phyloP scores from a whole-genome alignment of 352 stramenopile genomes.

The Nothophytophthora sp. region DNA sequence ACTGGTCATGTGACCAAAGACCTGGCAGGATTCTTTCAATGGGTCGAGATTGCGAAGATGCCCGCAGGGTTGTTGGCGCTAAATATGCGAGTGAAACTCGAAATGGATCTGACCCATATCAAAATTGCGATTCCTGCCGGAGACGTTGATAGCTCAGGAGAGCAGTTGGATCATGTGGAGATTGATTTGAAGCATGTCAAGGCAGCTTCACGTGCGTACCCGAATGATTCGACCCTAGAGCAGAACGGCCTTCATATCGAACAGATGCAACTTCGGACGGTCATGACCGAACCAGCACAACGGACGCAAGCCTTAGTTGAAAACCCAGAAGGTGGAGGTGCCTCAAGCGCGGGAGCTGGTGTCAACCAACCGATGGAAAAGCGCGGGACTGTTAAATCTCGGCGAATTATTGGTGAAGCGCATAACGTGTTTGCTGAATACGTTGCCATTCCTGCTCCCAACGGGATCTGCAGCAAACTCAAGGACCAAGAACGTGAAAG shows the following conservation, averaged over 20 bases:
- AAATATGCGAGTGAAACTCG: slow-evolving; percentile 57
- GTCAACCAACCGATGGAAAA: too few species aligned
- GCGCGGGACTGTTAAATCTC: too few species aligned
- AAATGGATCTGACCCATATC: slow-evolving; percentile 40
- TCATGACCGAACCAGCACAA: slow-evolving; percentile 15
- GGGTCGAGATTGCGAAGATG: slow-evolving; percentile 53
- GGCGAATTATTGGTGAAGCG: too few species aligned
- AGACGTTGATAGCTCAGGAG: slow-evolving; percentile 35
- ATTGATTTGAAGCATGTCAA: slow-evolving; percentile 43
- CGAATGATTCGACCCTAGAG: slow-evolving; percentile 40
- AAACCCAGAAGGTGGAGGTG: neutral
- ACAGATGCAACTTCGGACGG: slow-evolving; percentile 40
- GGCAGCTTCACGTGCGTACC: slow-evolving; percentile 46
- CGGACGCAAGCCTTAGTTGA: too few species aligned
- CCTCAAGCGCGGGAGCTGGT: too few species aligned
- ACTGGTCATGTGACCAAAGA: slow-evolving; percentile 59
- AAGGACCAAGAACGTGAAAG: slow-evolving; percentile 18
- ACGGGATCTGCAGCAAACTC: too few species aligned
- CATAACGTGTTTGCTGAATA: slow-evolving; percentile 50
- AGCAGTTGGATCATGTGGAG: slow-evolving; percentile 56
- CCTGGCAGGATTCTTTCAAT: slow-evolving; percentile 67
- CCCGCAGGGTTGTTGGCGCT: slow-evolving; percentile 24
- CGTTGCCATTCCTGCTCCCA: slow-evolving; percentile 36
- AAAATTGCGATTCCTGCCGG: slow-evolving; percentile 50
- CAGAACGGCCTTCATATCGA: slow-evolving; percentile 49